phyloP scores from a whole-genome alignment of 2,329 filamentous ascomycete species.

The Thielaviopsis euricoi region DNA sequence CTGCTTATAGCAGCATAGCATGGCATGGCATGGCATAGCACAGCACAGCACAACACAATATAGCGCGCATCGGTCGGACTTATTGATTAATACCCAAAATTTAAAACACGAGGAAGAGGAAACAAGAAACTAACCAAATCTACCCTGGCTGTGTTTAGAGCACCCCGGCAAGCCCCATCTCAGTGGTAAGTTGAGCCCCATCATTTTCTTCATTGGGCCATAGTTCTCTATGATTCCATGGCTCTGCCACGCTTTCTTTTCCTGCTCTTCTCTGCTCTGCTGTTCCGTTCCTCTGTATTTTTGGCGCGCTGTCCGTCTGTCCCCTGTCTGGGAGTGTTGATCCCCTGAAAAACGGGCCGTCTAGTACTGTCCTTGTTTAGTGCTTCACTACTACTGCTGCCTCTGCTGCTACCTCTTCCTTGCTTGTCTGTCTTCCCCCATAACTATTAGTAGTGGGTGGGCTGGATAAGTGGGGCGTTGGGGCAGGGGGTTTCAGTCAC shows the following conservation, averaged over 20 bases:
- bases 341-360: neutral
- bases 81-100: neutral
- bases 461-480: neutral
- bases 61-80: neutral
- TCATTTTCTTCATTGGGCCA: slow-evolving; percentile 22
- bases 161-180: slow-evolving; percentile 56
- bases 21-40: too few relatives aligned
- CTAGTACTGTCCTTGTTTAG: too few relatives aligned
- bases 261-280: too few relatives aligned
- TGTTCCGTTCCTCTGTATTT: neutral
- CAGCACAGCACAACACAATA: neutral
- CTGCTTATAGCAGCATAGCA: too few relatives aligned
- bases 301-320: neutral
- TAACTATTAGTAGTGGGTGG: neutral
- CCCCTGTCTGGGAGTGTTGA: neutral
- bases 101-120: neutral
- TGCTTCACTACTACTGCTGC: too few relatives aligned
- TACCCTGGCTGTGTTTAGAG: slow-evolving; percentile 35
- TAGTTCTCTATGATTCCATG: slow-evolving; percentile 31
- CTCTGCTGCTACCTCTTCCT: too few relatives aligned
- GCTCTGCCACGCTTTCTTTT: slow-evolving; percentile 8
- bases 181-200: slow-evolving; percentile 31
- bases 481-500: neutral
- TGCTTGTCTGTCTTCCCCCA: neutral
- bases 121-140: slow-evolving; percentile 20